A percentile compares a stretch with the other conserved stretches of the same genome.
Evolutionary conservation across 2,329 filamentous ascomycete genomes (phyloP).

Genomic region (Graphilbum fragrans): DNA sequence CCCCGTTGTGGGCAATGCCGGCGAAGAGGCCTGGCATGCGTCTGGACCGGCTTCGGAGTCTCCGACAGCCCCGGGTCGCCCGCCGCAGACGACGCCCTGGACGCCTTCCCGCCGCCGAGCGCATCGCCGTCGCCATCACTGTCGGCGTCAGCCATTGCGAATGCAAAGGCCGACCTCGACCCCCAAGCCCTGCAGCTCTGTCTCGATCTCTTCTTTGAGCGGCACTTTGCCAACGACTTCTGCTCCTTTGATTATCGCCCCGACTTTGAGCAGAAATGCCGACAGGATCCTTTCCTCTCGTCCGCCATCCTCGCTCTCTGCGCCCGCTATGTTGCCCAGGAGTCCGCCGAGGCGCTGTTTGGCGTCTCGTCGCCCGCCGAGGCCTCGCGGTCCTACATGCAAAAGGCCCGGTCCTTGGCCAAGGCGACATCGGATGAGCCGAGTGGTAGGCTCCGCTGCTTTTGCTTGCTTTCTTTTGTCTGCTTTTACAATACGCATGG

Average conservation of each 20-base stretch:
- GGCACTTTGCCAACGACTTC: conserved; percentile 12
- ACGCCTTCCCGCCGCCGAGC: neutral
- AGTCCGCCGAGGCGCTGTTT: neutral
- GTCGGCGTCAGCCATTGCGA: neutral
- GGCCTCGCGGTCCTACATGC: neutral
- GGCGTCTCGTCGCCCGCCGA: conserved; percentile 2
- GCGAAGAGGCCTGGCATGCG: neutral
- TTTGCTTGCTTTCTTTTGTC: neutral
- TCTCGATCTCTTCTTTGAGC: conserved; percentile 10
- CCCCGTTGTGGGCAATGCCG: conserved; percentile 2
- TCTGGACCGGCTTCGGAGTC: neutral
- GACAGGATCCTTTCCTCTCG: conserved; percentile 5
- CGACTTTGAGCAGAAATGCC: conserved; percentile 11
- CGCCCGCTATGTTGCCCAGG: conserved; percentile 5
- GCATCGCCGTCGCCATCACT: neutral
- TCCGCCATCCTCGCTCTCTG: conserved; percentile 6
- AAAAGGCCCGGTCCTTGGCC: conserved; percentile 3
- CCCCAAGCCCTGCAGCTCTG: conserved; percentile 2
- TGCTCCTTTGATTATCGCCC: conserved; percentile 12
- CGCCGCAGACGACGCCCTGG: neutral
- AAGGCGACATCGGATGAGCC: conserved; percentile 8
- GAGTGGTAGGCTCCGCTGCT: neutral
- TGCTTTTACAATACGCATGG: neutral
- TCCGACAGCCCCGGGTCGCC: neutral
- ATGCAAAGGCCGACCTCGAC: neutral